A percentile compares a stretch with the other conserved stretches of the same genome.
phyloP scores from a whole-genome alignment of 1,139 yeast species.

The Pichia sp. region DNA sequence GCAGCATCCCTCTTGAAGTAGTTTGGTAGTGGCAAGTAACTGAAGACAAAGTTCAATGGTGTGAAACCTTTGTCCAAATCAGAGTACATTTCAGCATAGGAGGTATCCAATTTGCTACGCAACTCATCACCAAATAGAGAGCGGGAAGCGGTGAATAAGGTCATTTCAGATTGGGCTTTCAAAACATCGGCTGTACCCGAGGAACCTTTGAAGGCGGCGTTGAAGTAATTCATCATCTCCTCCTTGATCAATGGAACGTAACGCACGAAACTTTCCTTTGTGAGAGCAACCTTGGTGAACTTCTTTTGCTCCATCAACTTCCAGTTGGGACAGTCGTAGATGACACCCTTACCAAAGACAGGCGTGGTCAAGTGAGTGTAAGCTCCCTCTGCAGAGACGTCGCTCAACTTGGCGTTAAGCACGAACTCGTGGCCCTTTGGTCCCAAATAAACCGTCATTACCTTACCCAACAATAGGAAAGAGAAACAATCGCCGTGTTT shows the following conservation, averaged over 20 bases:
- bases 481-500: slow-evolving; percentile 92
- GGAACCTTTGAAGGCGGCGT: slow-evolving; percentile 30
- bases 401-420: slow-evolving; percentile 81
- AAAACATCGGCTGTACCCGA: slow-evolving; percentile 65
- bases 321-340: slow-evolving; percentile 92
- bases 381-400: slow-evolving; percentile 95
- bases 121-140: slow-evolving; percentile 87
- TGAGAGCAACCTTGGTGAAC: slow-evolving; percentile 85
- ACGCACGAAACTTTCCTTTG: slow-evolving; percentile 74
- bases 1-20: slow-evolving; percentile 85
- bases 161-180: slow-evolving; percentile 88
- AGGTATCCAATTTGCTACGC: slow-evolving; percentile 75
- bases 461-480: slow-evolving; percentile 80
- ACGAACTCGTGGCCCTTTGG: slow-evolving; percentile 98
- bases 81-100: slow-evolving; percentile 79
- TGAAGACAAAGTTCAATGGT: slow-evolving; percentile 93
- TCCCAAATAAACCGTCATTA: slow-evolving; percentile 93
- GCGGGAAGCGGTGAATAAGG: slow-evolving; percentile 93
- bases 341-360: slow-evolving; percentile 94
- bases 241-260: slow-evolving; percentile 87
- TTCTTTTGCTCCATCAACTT: slow-evolving; percentile 97
- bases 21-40: slow-evolving; percentile 83
- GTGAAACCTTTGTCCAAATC: slow-evolving; percentile 97
- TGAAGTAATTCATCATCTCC: slow-evolving; percentile 68
- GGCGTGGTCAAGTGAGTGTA: slow-evolving; percentile 95